These are phyloP conservation scores for Paxillus involutus DNA, from an alignment of 768 basidiomycete species.

Conservation along the genomic window DNA sequence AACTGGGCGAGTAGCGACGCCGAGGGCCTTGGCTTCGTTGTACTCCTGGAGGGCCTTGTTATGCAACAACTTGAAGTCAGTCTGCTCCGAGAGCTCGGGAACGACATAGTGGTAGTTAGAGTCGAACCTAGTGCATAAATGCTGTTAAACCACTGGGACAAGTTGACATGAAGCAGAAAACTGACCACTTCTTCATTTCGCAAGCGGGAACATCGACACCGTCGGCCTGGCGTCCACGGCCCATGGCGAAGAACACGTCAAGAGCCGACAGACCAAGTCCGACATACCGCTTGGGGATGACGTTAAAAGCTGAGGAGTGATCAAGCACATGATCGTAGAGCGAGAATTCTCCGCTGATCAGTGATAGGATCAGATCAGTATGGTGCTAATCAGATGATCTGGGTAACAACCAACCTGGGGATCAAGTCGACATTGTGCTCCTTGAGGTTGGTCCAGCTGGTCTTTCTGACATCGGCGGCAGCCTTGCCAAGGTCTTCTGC, in stretches of 20 bases:
- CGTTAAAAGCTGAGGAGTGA: constrained; percentile 94
- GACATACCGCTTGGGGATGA: constrained; percentile 91
- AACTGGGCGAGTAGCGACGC: constrained; percentile 91
- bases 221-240: constrained; percentile 93
- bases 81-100: constrained; percentile 87
- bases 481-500: constrained; percentile 86
- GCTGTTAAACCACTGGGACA: neutral
- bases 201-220: constrained; percentile 95
- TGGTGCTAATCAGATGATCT: constrained; percentile 1
- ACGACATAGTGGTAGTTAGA: constrained; percentile 99
- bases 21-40: constrained; percentile 90
- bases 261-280: constrained; percentile 83
- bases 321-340: constrained; percentile 99
- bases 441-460: constrained; percentile 87
- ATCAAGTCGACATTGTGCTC: constrained; percentile 83
- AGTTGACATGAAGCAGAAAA: constrained; percentile 8
- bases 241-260: constrained; percentile 99
- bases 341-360: constrained; percentile 90
- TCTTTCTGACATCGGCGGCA: constrained; percentile 85
- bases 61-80: constrained; percentile 92
- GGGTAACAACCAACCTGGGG: constrained; percentile 66
- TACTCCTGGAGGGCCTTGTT: constrained; percentile 96
- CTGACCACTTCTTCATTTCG: constrained; percentile 99
- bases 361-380: constrained; percentile 22
- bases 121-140: constrained; percentile 70